A percentile compares a stretch with the other conserved stretches of the same genome.
Evolutionary conservation across 2,329 filamentous ascomycete genomes (phyloP).

Genomic region (Drechmeria coniospora): DNA sequence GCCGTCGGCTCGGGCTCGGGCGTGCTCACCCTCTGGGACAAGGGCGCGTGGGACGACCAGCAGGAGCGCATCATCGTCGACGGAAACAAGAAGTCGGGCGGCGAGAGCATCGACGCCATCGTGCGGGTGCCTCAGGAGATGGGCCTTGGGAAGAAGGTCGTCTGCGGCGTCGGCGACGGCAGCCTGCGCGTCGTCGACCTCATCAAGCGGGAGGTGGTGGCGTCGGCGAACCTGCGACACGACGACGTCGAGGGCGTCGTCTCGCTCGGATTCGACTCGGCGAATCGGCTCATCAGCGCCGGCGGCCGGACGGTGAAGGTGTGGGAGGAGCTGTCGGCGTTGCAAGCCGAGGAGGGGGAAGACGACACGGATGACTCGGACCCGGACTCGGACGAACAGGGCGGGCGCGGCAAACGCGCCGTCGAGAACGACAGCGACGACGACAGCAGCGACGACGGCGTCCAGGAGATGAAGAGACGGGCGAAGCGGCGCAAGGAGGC

Average conservation of each 20-base stretch:
- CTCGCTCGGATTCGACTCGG: constrained; percentile 68
- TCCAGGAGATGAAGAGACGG: constrained; percentile 26
- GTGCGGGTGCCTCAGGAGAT: constrained; percentile 55
- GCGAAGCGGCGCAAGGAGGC: constrained; percentile 28
- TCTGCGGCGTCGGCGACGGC: constrained; percentile 71
- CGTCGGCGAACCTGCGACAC: constrained; percentile 46
- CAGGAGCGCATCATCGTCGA: constrained; percentile 76
- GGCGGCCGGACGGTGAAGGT: constrained; percentile 79
- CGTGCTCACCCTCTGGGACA: constrained; percentile 84
- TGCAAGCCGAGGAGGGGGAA: constrained; percentile 34
- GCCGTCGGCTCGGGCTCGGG: constrained; percentile 65
- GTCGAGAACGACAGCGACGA: constrained; percentile 33
- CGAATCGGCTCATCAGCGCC: constrained; percentile 75
- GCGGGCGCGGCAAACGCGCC: constrained; percentile 28
- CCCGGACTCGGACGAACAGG: constrained; percentile 19
- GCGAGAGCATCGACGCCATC: constrained; percentile 70
- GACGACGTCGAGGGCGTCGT: constrained; percentile 81
- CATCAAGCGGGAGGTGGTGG: constrained; percentile 55
- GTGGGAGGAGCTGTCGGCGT: constrained; percentile 66
- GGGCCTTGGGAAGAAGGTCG: constrained; percentile 56
- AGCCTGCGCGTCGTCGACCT: constrained; percentile 63
- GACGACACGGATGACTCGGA: constrained; percentile 30
- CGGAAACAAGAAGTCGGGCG: constrained; percentile 36
- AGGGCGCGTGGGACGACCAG: constrained; percentile 88
- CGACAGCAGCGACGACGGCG: constrained; percentile 11